Evolutionary conservation across 169 alveolate species (phyloP), one percentile per base, ranked within the genome.

Genomic region (Theileria equi): DNA sequence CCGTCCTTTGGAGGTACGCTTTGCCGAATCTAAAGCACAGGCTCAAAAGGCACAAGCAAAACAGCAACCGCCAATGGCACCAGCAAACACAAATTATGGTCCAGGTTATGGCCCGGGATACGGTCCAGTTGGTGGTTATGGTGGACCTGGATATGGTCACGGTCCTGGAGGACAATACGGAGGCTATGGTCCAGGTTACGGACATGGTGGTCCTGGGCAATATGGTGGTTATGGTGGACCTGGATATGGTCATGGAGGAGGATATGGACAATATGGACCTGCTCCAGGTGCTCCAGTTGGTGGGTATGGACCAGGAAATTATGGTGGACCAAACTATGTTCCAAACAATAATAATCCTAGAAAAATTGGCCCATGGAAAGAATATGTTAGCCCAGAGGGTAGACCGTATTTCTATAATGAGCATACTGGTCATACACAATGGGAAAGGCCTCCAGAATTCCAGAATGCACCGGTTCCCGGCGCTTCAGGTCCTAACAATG

Each of bases 361-460:
- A 29, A 86, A 82, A 65, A 84, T 82, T 25, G 95, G 95, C 45
- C 69, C 84, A 49, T 90, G 95, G 95, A 71, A 81, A 60, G 95
- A 90, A 71, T 90, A 90, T 64, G 84, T 82, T 32, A 84, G 94
- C 5, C 91, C 91, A 35, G 95, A 90, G 60, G 95, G 95, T 44
- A 70, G 85, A 28, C 93, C 93, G 11, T 90, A 90, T 72, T 90
- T 81, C 59, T 87, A 87, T 79, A 90, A 89, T 67, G 93, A 86
- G 50, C 89, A 86, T 50, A 87, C 94, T 5, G 90, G 88, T 44
- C 76, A 87, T 32, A 91, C 95, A 0, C 95, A 91, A 53, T 93
- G 97, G 97, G 97, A 91, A 72, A 76, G 80, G 78, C 97, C 97
- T 19, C 84, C 89, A 38, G 97, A 93, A 40, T 83, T 93, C 41